phyloP scores from a whole-genome alignment of 352 stramenopile species.

The Phytophthora parvispora region DNA sequence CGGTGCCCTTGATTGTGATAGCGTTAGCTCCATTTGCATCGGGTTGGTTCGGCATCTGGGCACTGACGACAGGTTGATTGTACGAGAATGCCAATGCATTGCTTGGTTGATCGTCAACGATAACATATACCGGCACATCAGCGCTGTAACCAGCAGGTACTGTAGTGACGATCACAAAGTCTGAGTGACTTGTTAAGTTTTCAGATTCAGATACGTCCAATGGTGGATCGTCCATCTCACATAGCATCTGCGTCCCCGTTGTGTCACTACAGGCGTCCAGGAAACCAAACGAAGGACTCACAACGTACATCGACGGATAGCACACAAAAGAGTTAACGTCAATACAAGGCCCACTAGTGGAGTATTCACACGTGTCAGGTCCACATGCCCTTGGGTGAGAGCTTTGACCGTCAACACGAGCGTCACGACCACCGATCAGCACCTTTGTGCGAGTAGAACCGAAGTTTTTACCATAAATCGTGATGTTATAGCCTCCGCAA shows the following conservation, averaged over 20 bases:
- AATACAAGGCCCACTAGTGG: conserved; percentile 63
- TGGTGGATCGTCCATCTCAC: conserved; percentile 14
- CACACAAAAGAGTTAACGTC: conserved; percentile 55
- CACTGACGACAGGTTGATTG: conserved; percentile 63
- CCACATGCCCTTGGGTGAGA: conserved; percentile 49
- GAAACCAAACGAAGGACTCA: conserved; percentile 44
- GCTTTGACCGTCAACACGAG: conserved; percentile 53
- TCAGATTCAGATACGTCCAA: conserved; percentile 40
- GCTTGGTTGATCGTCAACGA: conserved; percentile 61
- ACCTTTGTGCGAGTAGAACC: conserved; percentile 47
- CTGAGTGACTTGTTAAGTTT: conserved; percentile 48
- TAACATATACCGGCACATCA: conserved; percentile 47
- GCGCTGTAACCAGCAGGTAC: conserved; percentile 63
- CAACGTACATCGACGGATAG: conserved; percentile 55
- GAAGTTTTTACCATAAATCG: conserved; percentile 76
- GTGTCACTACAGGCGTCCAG: conserved; percentile 39
- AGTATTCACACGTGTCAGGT: conserved; percentile 42
- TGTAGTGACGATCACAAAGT: conserved; percentile 58
- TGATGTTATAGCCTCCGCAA: conserved; percentile 66
- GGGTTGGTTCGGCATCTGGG: conserved; percentile 74
- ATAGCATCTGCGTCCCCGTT: conserved; percentile 40
- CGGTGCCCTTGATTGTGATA: conserved; percentile 68
- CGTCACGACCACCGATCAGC: conserved; percentile 66
- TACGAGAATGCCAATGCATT: conserved; percentile 66
- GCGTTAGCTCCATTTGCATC: conserved; percentile 71